A percentile compares a stretch with the other conserved stretches of the same genome.
Conservation (phyloP, 208 protist species). For the Wallacemonas sp. region DNA sequence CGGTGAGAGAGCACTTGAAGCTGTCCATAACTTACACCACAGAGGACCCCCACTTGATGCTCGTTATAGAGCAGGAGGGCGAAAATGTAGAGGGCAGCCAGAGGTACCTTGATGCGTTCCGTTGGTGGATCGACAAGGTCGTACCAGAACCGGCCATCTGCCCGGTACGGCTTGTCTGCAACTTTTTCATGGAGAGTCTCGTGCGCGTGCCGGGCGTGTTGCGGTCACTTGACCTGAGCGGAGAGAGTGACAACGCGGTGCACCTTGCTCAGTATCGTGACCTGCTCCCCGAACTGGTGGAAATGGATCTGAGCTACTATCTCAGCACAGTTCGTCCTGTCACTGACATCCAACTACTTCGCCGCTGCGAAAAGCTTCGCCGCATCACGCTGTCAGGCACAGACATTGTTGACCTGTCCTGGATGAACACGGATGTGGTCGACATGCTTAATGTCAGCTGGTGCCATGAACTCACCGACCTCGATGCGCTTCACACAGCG, state of each 20-base stretch:
- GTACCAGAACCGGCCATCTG: not conserved
- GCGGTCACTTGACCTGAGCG: not conserved
- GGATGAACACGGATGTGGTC: not conserved
- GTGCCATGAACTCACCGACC: not conserved
- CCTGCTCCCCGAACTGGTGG: not conserved
- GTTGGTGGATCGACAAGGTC: not conserved
- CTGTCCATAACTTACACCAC: not conserved
- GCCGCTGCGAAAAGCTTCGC: not conserved
- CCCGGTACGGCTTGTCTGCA: not conserved
- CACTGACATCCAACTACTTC: not conserved
- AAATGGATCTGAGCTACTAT: conserved; percentile 1
- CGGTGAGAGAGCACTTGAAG: not conserved
- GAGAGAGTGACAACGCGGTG: not conserved
- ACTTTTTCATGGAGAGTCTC: not conserved
- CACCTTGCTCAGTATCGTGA: not conserved
- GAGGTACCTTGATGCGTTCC: not conserved
- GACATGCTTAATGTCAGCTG: not conserved
- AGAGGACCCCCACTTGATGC: not conserved
- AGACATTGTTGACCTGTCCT: not conserved
- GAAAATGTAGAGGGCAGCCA: not conserved
- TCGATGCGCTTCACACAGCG: not conserved
- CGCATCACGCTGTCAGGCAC: not conserved
- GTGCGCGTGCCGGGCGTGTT: not conserved
- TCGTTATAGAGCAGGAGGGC: not conserved
- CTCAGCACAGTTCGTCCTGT: not conserved